Conservation (phyloP, 305 asterid species). For the Plantago lanceolata region DNA sequence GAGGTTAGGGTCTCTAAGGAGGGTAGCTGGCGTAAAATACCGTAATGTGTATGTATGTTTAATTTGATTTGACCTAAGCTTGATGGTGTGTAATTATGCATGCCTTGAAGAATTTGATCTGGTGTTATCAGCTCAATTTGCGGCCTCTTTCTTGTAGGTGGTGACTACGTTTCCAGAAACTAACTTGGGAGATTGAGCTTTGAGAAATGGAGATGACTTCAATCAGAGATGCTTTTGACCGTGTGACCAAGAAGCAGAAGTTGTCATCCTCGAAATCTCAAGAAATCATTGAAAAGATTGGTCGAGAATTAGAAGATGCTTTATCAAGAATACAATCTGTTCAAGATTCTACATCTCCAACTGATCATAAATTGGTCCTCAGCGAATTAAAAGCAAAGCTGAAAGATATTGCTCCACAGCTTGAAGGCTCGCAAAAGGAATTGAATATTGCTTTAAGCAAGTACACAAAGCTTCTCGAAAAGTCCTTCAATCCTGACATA, state of each 20-base stretch:
- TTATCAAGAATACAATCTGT: slow-evolving; percentile 52
- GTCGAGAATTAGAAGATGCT: slow-evolving; percentile 70
- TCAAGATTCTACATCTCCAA: slow-evolving; percentile 37
- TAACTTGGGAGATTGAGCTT: slow-evolving; percentile 21
- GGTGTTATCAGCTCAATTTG: slow-evolving; percentile 10
- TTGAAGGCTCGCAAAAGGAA: slow-evolving; percentile 79
- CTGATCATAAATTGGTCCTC: slow-evolving; percentile 49
- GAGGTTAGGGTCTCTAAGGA: no score
- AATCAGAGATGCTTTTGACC: slow-evolving; percentile 87
- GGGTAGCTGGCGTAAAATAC: no score
- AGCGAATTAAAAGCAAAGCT: slow-evolving; percentile 58
- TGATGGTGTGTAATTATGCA: not conserved
- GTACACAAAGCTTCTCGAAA: slow-evolving; percentile 77
- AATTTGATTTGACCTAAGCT: not conserved
- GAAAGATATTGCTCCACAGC: slow-evolving; percentile 66
- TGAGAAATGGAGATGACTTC: slow-evolving; percentile 71
- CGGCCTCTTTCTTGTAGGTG: slow-evolving; percentile 3
- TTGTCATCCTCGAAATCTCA: slow-evolving; percentile 68
- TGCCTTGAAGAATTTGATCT: slow-evolving; percentile 2
- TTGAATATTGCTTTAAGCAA: slow-evolving; percentile 71
- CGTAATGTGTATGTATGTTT: no score
- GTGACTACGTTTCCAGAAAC: no score
- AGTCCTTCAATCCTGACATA: slow-evolving; percentile 71
- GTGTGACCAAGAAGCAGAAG: slow-evolving; percentile 86
- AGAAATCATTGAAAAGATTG: slow-evolving; percentile 66